Base-by-base conservation (phyloP, 805 yeast species). In the Myxozyma mucilagina region DNA sequence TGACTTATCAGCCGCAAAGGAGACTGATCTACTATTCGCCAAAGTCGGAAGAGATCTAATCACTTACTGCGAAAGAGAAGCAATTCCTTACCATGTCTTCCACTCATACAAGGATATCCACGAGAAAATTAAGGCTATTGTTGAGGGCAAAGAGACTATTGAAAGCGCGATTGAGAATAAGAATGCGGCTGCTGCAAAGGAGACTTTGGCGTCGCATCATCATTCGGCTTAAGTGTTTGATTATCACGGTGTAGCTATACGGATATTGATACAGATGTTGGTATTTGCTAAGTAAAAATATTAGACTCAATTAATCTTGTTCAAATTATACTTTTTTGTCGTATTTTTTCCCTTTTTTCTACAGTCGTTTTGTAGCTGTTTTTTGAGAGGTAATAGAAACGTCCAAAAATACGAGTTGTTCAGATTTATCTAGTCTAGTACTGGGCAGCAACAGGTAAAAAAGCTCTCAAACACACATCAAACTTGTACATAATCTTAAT, bases 1-100 rank as follows among this genome's bases (percentile, higher is more conserved):
- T 49, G 99, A 94, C 74, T 79, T 94, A 68, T 84, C 90, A 60
- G 99, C 99, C 29, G 97, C 98, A 29, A 87, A 88, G 71, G 97
- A 94, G 75, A 91, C 99, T 44, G 93, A 94, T 74, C 79, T 93
- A 68, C 78, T 94, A 67, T 94, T 93, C 75, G 99, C 99, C 49
- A 93, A 91, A 77, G 84, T 84, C 66, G 99, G 97, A 53, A 85
- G 87, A 70, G 98, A 94, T 72, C 81, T 94, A 68, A 87, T 93
- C 68, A 86, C 85, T 43, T 93, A 85, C 77, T 94, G 98, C 77
- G 81, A 81, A 67, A 78, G 86, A 50, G 93, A 91, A 73, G 78
- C 82, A 39, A 88, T 94, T 66, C 96, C 97, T 18, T 93, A 85
- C 78, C 84, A 86, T 51, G 96, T 87, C 71, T 94, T 94, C 75